Base-by-base conservation (phyloP, 2,329 filamentous ascomycete genomes). In the Trematosphaeria pertusa region DNA sequence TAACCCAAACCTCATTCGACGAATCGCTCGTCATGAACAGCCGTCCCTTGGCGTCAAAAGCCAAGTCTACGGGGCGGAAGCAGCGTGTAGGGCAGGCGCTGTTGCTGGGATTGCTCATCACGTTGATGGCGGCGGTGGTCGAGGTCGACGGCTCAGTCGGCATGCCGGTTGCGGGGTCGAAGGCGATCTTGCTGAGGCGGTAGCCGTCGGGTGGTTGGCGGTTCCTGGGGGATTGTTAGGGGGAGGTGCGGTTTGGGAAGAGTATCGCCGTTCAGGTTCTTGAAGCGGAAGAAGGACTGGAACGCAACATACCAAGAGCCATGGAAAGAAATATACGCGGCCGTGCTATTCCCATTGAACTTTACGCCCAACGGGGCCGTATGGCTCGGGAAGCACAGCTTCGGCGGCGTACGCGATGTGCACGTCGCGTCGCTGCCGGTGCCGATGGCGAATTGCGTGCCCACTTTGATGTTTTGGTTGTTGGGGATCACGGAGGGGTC, bases 271-370 rank as follows among this genome's bases (percentile, higher is more conserved):
- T n/a, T 19, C 17, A 22, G 26, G 9, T n/a, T 26, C 14, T 19
- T n/a, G n/a, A n/a, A n/a, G n/a, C n/a, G 30, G 20, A 22, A 21
- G 22, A 40, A 31, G 30, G n/a, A 46, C 43, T 36, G 11, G 10
- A 33, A 21, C 49, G 62, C 83, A 21, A 39, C 50, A 26, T 56
- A 68, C 84, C 47, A 89, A 67, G 81, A 85, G 6, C 87, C 87
- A 66, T 89, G 87, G 70, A 89, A 89, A 1, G 81, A 76, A 19
- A 91, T 73, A 65, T 81, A 89, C 0, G 84, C 86, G 3, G 73
- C 69, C 3, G 74, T 76, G 6, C 76, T 78, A 33, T 80, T 81
- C 32, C 72, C 54, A 50, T 80, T 75, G 72, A 91, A 90, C 47
- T 82, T 81, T 58, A 89, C 81, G 51, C 87, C 85, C 1, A 62